Evolutionary conservation across 2,329 filamentous ascomycete genomes (phyloP).

Genomic region (Penicillium sp.): DNA sequence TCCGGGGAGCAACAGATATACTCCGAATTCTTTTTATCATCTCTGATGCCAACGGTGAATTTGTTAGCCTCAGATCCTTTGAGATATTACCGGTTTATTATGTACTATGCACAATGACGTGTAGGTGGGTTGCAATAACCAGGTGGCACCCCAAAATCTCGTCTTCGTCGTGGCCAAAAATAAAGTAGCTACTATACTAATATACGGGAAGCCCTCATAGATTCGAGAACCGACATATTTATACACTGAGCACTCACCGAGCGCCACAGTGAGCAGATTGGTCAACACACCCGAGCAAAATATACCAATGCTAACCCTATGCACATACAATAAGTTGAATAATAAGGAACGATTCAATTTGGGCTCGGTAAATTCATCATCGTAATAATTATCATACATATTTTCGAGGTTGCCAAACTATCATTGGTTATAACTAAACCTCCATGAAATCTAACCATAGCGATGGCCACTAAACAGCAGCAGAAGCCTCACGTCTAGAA

Average conservation of each 20-base stretch:
- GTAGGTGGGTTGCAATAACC: neutral
- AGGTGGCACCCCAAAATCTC: neutral
- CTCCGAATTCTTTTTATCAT: no score
- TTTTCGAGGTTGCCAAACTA: neutral
- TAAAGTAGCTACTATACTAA: neutral
- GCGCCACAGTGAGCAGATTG: neutral
- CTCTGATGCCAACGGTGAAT: no score
- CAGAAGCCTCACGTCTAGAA: neutral
- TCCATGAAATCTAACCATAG: neutral
- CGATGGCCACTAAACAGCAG: neutral
- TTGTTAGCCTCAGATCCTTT: neutral
- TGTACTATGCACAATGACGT: neutral
- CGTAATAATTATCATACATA: neutral
- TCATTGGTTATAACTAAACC: neutral
- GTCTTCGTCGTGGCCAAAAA: neutral
- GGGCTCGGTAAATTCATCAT: neutral
- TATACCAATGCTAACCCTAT: neutral
- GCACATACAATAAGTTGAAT: neutral
- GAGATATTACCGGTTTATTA: neutral
- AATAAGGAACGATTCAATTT: neutral
- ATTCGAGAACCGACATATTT: neutral
- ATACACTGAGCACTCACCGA: neutral
- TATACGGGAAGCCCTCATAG: neutral
- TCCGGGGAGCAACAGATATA: neutral
- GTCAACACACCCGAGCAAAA: neutral